These are phyloP conservation scores for Penicillium odoratum DNA, from an alignment of 495 filamentous ascomycete genomes.

Conservation along the genomic window DNA sequence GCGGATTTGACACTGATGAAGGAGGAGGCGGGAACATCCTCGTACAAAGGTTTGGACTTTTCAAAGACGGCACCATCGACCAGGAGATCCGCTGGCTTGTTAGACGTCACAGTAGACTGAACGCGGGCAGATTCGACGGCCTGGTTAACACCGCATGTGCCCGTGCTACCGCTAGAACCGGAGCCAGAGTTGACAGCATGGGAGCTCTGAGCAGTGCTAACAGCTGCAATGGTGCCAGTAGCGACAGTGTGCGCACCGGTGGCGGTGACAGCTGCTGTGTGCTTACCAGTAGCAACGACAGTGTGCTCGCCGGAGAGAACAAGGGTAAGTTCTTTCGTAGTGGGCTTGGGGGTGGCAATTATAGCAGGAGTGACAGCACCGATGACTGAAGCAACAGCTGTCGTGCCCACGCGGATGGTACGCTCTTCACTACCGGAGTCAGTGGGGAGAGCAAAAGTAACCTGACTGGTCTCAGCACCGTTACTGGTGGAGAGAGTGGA, in stretches of 20 bases:
- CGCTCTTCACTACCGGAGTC: conserved; percentile 7
- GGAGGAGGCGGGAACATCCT: conserved; percentile 40
- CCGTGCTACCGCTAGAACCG: conserved; percentile 14
- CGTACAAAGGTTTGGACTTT: conserved; percentile 68
- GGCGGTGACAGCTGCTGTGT: not conserved
- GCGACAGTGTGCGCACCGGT: not conserved
- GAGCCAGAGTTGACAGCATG: conserved; percentile 14
- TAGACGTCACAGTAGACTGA: conserved; percentile 37
- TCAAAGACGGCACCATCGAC: conserved; percentile 58
- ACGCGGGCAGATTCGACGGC: conserved; percentile 36
- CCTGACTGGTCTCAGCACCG: conserved; percentile 5
- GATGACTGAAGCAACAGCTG: conserved; percentile 11
- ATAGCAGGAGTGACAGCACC: not conserved
- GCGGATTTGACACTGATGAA: conserved; percentile 72
- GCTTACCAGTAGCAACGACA: not conserved
- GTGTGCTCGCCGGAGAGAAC: not conserved
- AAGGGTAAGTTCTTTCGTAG: not conserved
- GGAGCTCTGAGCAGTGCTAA: not conserved
- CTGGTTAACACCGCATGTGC: conserved; percentile 33
- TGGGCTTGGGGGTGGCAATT: not conserved
- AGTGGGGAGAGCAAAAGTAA: conserved; percentile 5
- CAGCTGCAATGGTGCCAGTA: conserved; percentile 1
- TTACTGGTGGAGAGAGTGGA: conserved; percentile 14
- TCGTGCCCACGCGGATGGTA: not conserved
- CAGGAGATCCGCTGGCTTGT: conserved; percentile 43